Evolutionary conservation across 1,284 basidiomycete species (phyloP), one percentile per base, ranked within the genome.

Genomic region (Irpex lacteus): DNA sequence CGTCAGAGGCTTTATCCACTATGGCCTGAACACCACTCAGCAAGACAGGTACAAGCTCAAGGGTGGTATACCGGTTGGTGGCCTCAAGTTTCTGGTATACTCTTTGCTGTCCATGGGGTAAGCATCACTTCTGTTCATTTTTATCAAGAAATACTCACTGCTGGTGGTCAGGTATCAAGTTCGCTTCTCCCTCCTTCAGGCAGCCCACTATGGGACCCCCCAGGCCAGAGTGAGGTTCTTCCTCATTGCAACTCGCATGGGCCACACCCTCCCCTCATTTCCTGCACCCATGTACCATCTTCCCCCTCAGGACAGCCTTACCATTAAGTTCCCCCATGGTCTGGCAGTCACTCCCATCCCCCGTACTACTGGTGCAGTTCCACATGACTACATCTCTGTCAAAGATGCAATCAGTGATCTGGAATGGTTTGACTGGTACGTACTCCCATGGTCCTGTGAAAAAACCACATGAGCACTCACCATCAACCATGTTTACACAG

Each of bases 281-380:
- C 91, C 91, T 0, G 81, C 85, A 61, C 88, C 90, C 0, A 86
- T 88, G 1, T 90, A 94, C 63, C 78, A 85, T 63, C 90, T 89
- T 65, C 83, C 83, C 0, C 60, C 71, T 0, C 60, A 72, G 3
- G 78, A 83, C 36, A 67, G 71, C 0, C 72, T 90, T 15, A 71
- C 77, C 8, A 82, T 90, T 52, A 81, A 77, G 55, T 74, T 86
- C 58, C 76, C 82, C 1, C 79, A 78, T 34, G 77, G 73, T 4
- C 69, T 75, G 15, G 60, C 67, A 0, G 72, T 86, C 34, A 70
- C 69, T 4, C 83, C 86, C 0, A 81, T 90, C n/a, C 75, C 74
- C 4, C 79, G 79, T 0, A 66, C 72, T 8, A 66, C 69, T 34
- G 87, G 88, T 0, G 79, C 77, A 1, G 85, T 85, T 2, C 81